Evolutionary conservation across 1,284 basidiomycete species (phyloP), one percentile per base, ranked within the genome.

Genomic region (Schizophyllum amplum): DNA sequence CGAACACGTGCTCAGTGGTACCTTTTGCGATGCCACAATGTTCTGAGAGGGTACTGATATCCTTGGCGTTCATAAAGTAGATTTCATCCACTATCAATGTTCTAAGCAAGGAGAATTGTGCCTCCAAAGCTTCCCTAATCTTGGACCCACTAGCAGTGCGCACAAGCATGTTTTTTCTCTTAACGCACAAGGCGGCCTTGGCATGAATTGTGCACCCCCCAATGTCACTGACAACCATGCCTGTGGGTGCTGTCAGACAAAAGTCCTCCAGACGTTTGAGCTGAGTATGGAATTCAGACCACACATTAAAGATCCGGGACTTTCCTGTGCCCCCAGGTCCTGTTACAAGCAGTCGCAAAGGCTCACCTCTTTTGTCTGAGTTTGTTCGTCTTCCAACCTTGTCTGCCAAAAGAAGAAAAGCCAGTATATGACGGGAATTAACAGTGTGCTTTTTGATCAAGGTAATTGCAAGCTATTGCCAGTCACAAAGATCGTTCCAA

Each of bases 301-400:
- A 48, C 1, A 58, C 60, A 9, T 57, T 52, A 27, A 59, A 59
- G 24, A 61, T 27, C 20, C 57, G 55, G 0, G 60, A 61, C 48
- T 61, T 61, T 15, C 60, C 58, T 6, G 58, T 49, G 9, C 60
- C 60, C 9, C 60, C 60, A 17, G 60, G 60, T 7, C 60, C 57
- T 6, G 60, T 61, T 13, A 57, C 58, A 7, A 59, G 58, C 20
- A 61, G 23, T 5, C 52, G 55, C 13, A 58, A 55, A 1, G 55
- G 60, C 33, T 55, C 21, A 1, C 53, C 50, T 9, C 22, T 52
- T 24, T 24, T 20, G 3, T 33, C 47, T 5, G 0, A 48, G 15
- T 57, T 53, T 1, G 51, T 5, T 50, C 57, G 53, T 1, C 46
- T 2, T 4, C 57, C 59, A 55, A 60, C 55, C 24, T 59, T 21